phyloP scores from a whole-genome alignment of 331 rosid species.

The Erythrophleum ivorense region DNA sequence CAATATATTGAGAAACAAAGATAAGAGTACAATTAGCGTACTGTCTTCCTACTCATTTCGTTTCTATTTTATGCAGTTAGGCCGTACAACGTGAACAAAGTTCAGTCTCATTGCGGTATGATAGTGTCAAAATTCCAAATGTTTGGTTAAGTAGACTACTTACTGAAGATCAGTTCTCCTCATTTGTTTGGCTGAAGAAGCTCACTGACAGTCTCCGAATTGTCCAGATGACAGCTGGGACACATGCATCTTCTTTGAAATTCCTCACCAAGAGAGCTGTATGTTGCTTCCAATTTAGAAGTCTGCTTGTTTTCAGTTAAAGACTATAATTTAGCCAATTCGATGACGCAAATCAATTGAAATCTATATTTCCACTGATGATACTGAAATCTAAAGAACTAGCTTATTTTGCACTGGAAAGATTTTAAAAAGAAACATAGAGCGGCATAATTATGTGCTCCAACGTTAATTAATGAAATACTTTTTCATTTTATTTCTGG shows the following conservation, averaged over 20 bases:
- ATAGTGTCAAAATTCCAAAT: not conserved
- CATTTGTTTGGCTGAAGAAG: constrained; percentile 44
- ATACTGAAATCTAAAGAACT: not conserved
- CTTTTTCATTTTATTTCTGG: not conserved
- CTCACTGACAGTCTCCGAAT: constrained; percentile 50
- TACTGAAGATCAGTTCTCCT: constrained; percentile 44
- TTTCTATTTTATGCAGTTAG: not conserved
- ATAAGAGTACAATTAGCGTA: constrained; percentile 19
- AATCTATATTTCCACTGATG: constrained; percentile 5
- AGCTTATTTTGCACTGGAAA: not conserved
- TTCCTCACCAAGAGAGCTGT: constrained; percentile 52
- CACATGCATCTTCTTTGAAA: constrained; percentile 60
- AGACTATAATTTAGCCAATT: constrained; percentile 30
- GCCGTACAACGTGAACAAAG: not conserved
- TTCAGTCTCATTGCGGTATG: not conserved
- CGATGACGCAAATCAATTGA: not conserved
- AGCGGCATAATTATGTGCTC: not conserved
- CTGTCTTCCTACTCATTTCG: constrained; percentile 1
- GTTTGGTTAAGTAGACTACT: constrained; percentile 36
- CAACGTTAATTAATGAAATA: not conserved
- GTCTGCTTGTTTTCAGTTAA: constrained; percentile 59
- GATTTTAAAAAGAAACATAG: not conserved
- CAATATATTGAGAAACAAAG: constrained; percentile 32
- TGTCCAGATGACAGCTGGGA: constrained; percentile 62
- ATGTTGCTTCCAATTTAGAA: constrained; percentile 53